Evolutionary conservation across 2,329 filamentous ascomycete species (phyloP).

Genomic region (Colletotrichum sojae): DNA sequence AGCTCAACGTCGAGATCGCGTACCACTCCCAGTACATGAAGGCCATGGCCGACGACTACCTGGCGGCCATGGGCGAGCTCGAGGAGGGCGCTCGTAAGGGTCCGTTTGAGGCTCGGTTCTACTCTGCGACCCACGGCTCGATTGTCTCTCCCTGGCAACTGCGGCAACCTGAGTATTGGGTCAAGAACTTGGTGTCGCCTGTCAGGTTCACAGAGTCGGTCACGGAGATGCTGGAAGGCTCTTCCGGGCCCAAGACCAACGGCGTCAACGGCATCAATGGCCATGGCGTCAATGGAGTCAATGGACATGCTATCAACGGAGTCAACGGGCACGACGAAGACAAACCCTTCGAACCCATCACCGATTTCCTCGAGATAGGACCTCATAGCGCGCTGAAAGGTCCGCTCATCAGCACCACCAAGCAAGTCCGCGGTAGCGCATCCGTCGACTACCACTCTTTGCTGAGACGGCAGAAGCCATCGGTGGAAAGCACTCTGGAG

Average conservation of each 20-base stretch:
- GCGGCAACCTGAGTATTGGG: conserved; percentile 57
- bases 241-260: background rate
- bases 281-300: conserved; percentile 4
- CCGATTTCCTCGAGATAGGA: conserved; percentile 62
- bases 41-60: conserved; percentile 54
- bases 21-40: conserved; percentile 70
- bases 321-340: background rate
- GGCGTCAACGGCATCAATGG: conserved; percentile 23
- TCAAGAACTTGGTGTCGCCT: conserved; percentile 57
- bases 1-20: conserved; percentile 64
- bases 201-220: conserved; percentile 61
- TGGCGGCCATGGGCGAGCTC: conserved; percentile 29
- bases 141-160: conserved; percentile 9
- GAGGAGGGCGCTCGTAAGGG: conserved; percentile 12
- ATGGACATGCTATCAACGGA: background rate
- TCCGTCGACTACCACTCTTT: conserved; percentile 31
- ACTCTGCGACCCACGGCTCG: conserved; percentile 29
- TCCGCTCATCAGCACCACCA: conserved; percentile 52
- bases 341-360: conserved; percentile 18
- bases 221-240: conserved; percentile 45
- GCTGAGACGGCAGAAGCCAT: conserved; percentile 13
- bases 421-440: conserved; percentile 15
- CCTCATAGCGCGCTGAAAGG: conserved; percentile 65
- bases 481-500: conserved; percentile 22
- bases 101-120: conserved; percentile 25